A percentile compares a stretch with the other conserved stretches of the same genome.
phyloP scores from a whole-genome alignment of 2,329 filamentous ascomycete genomes.

The Monilinia vaccinii-corymbosi region DNA sequence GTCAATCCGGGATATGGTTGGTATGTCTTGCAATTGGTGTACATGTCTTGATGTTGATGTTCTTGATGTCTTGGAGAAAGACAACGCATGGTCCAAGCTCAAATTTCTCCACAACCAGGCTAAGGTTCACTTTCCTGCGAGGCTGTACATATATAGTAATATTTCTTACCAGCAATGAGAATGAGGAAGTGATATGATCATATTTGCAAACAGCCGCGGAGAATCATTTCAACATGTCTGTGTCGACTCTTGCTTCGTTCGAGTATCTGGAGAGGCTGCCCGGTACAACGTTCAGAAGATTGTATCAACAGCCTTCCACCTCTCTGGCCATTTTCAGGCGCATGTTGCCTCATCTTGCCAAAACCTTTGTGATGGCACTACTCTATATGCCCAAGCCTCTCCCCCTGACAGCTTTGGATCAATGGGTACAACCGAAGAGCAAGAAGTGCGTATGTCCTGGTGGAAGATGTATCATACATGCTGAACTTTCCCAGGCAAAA shows the following conservation, averaged over 20 bases:
- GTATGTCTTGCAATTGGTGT: no score
- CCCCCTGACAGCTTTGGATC: constrained; percentile 69
- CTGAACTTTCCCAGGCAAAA: constrained; percentile 48
- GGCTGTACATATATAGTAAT: background rate
- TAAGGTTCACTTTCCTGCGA: background rate
- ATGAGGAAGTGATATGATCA: no score
- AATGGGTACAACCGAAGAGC: constrained; percentile 69
- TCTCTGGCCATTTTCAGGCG: constrained; percentile 92
- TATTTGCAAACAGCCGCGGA: constrained; percentile 6
- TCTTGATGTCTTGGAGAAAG: background rate
- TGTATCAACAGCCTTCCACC: constrained; percentile 94
- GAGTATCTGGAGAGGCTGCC: constrained; percentile 91
- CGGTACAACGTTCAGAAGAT: constrained; percentile 77
- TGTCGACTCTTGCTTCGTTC: constrained; percentile 53
- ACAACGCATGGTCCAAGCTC: background rate
- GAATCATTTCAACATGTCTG: constrained; percentile 26
- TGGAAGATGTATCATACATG: constrained; percentile 1
- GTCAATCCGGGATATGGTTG: background rate
- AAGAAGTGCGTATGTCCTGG: constrained; percentile 36
- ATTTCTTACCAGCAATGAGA: constrained; percentile 18
- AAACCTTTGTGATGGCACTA: constrained; percentile 91
- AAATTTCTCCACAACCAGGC: background rate
- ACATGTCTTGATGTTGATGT: no score
- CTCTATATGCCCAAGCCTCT: constrained; percentile 83
- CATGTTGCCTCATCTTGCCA: constrained; percentile 91